Evolutionary conservation across 2,329 filamentous ascomycete species (phyloP).

Genomic region (Falciphora oryzae): DNA sequence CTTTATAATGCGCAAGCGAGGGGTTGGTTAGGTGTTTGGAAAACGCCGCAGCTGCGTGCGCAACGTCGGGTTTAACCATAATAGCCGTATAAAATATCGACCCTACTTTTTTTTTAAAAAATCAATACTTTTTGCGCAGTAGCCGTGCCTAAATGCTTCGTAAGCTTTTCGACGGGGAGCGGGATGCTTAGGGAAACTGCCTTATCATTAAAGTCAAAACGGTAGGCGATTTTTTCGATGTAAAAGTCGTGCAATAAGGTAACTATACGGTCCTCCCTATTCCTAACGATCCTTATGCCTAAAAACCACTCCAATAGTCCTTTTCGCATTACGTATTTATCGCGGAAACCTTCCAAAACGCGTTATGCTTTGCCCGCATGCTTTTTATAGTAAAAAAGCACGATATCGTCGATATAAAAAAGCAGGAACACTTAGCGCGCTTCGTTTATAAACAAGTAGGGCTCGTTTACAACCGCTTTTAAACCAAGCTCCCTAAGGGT

Average conservation of each 20-base stretch:
- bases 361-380: background rate
- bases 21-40: background rate
- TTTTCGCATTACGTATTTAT: background rate
- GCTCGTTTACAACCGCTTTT: background rate
- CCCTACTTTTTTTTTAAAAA: too few species aligned
- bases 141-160: background rate
- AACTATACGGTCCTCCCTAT: background rate
- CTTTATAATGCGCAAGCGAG: background rate
- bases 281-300: background rate
- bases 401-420: background rate
- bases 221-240: background rate
- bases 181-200: background rate
- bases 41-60: background rate
- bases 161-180: background rate
- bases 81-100: too few species aligned
- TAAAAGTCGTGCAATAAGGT: background rate
- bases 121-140: background rate
- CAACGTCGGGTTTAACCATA: too few species aligned
- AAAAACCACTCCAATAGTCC: background rate
- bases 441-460: background rate
- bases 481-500: background rate
- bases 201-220: background rate
- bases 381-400: background rate
- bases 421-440: background rate
- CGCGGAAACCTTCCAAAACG: background rate